These are phyloP conservation scores for Candida glaebosa DNA, from an alignment of 805 yeast species.

Conservation along the genomic window DNA sequence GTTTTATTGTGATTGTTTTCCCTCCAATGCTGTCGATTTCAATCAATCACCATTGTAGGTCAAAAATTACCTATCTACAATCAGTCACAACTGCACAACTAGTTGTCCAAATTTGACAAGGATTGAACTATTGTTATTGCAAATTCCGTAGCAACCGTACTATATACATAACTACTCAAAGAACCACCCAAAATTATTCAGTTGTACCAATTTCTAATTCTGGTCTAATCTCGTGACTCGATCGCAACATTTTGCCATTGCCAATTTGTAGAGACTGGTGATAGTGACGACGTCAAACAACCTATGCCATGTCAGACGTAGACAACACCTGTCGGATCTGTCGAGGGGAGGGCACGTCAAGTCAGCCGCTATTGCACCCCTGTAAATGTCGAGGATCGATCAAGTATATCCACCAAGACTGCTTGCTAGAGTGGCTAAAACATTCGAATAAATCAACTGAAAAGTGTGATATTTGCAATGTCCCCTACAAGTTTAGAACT, in stretches of 20 bases:
- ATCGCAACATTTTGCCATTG: neutral
- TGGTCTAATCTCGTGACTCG: neutral
- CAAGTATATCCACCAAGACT: conserved; percentile 88
- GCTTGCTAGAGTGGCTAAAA: conserved; percentile 82
- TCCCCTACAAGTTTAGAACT: conserved; percentile 65
- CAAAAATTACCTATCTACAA: neutral
- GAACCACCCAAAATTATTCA: no score
- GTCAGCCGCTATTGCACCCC: conserved; percentile 83
- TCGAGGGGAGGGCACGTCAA: conserved; percentile 79
- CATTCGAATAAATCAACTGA: conserved; percentile 57
- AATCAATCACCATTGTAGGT: neutral
- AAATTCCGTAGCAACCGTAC: neutral
- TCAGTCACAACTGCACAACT: neutral
- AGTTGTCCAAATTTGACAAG: neutral
- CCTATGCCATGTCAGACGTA: conserved; percentile 7
- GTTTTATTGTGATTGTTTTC: no score
- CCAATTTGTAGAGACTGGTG: neutral
- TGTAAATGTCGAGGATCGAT: conserved; percentile 94
- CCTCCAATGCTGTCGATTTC: no score
- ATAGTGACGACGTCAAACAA: neutral
- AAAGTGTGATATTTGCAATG: conserved; percentile 85
- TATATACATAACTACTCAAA: neutral
- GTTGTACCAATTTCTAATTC: neutral
- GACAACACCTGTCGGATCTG: conserved; percentile 84
- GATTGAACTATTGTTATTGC: neutral